Conservation (phyloP, 2,329 filamentous ascomycete species). For the Verticillium longisporum region DNA sequence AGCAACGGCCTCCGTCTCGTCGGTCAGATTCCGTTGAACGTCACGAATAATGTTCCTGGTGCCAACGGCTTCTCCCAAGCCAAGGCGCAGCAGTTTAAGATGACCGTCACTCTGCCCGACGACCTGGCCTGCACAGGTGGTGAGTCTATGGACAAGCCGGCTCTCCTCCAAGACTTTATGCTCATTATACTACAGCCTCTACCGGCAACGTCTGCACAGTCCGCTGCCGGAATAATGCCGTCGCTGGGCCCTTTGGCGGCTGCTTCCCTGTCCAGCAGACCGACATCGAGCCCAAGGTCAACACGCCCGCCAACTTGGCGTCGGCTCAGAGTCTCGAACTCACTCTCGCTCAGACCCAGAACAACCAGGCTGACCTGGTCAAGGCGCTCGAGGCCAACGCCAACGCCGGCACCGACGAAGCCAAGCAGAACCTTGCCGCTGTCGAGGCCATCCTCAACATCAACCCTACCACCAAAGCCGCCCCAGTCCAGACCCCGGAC, state of each 20-base stretch:
- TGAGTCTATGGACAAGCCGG: slow-evolving; percentile 19
- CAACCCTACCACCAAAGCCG: slow-evolving; percentile 19
- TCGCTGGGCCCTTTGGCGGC: slow-evolving; percentile 50
- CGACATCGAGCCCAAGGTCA: slow-evolving; percentile 32
- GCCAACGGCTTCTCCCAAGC: slow-evolving; percentile 49
- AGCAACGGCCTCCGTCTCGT: slow-evolving; percentile 36
- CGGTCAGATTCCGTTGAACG: slow-evolving; percentile 37
- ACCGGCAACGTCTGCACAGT: slow-evolving; percentile 54
- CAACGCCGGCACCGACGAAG: slow-evolving; percentile 24
- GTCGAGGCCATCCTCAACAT: slow-evolving; percentile 29
- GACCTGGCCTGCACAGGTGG: slow-evolving; percentile 43
- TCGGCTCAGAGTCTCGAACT: slow-evolving; percentile 37
- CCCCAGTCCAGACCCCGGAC: slow-evolving; percentile 25
- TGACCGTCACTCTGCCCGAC: slow-evolving; percentile 46
- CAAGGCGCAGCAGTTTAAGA: slow-evolving; percentile 48
- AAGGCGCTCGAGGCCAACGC: slow-evolving; percentile 32
- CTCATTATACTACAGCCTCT: slow-evolving; percentile 27
- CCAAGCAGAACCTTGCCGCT: slow-evolving; percentile 23
- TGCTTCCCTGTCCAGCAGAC: slow-evolving; percentile 52
- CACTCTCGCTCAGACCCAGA: slow-evolving; percentile 39
- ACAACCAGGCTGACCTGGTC: slow-evolving; percentile 44
- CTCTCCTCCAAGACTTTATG: neutral
- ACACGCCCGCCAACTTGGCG: slow-evolving; percentile 35
- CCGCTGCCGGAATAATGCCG: slow-evolving; percentile 51
- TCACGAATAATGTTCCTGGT: slow-evolving; percentile 54